Evolutionary conservation across 2,329 filamentous ascomycete species (phyloP).

Genomic region (Zasmidium cellare): DNA sequence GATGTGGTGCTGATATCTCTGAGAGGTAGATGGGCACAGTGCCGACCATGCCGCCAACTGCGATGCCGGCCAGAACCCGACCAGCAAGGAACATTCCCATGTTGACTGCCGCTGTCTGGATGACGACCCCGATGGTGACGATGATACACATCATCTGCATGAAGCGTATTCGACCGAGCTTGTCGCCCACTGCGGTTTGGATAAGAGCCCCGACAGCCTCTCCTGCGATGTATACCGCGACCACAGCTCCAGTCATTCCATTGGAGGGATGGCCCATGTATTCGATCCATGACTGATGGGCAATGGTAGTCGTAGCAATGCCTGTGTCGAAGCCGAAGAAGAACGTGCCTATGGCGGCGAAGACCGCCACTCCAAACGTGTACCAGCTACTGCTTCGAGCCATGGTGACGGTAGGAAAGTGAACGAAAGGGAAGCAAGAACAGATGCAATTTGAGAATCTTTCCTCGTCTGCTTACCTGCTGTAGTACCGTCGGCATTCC

Average conservation of each 20-base stretch:
- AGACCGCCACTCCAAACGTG: conserved; percentile 54
- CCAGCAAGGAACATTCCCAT: conserved; percentile 35
- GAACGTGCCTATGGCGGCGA: conserved; percentile 61
- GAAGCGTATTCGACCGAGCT: conserved; percentile 38
- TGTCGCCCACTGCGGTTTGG: conserved; percentile 57
- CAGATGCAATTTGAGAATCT: neutral
- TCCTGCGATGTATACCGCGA: conserved; percentile 59
- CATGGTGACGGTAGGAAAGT: conserved; percentile 2
- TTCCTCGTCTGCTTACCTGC: neutral
- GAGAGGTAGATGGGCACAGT: conserved; percentile 58
- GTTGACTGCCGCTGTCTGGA: conserved; percentile 57
- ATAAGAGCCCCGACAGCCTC: conserved; percentile 54
- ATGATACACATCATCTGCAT: conserved; percentile 51
- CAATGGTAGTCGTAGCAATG: conserved; percentile 62
- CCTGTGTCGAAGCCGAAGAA: conserved; percentile 62
- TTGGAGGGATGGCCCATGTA: conserved; percentile 59
- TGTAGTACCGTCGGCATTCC: neutral
- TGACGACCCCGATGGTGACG: conserved; percentile 55
- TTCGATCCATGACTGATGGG: conserved; percentile 59
- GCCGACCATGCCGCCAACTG: conserved; percentile 36
- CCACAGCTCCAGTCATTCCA: conserved; percentile 58
- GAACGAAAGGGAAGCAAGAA: neutral
- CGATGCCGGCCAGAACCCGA: conserved; percentile 30
- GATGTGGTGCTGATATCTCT: conserved; percentile 50
- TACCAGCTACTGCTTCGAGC: conserved; percentile 38